Conservation (phyloP, 495 filamentous ascomycete species). For the Aspergillus bertholletiae region DNA sequence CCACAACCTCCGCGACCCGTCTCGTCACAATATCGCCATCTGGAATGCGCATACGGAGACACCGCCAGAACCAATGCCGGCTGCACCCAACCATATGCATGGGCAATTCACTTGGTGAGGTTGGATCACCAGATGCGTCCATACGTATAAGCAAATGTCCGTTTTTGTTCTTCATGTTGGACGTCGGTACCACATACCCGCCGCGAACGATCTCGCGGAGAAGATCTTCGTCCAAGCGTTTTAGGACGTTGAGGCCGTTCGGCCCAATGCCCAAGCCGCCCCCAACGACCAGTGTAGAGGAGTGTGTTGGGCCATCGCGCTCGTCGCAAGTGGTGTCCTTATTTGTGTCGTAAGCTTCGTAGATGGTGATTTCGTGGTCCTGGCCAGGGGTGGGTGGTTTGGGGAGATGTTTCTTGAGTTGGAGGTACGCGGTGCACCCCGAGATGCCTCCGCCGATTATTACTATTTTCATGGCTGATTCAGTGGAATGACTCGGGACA, state of each 20-base stretch:
- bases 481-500: too few species aligned
- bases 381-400: slow-evolving; percentile 10
- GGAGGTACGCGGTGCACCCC: slow-evolving; percentile 46
- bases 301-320: slow-evolving; percentile 13
- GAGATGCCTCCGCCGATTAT: slow-evolving; percentile 52
- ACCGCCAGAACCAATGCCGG: slow-evolving; percentile 35
- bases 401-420: slow-evolving; percentile 46
- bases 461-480: slow-evolving; percentile 50
- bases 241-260: slow-evolving; percentile 47
- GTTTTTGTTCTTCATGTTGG: slow-evolving; percentile 34
- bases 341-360: slow-evolving; percentile 34
- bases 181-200: slow-evolving; percentile 35
- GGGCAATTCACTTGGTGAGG: not conserved
- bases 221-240: slow-evolving; percentile 34
- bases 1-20: slow-evolving; percentile 21
- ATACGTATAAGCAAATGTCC: slow-evolving; percentile 29
- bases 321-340: slow-evolving; percentile 19
- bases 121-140: slow-evolving; percentile 8
- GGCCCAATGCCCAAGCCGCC: slow-evolving; percentile 47
- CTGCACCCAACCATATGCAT: slow-evolving; percentile 31
- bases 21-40: slow-evolving; percentile 27
- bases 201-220: slow-evolving; percentile 28
- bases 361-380: slow-evolving; percentile 33
- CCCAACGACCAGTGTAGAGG: slow-evolving; percentile 41
- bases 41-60: slow-evolving; percentile 27